phyloP scores from a whole-genome alignment of 345 rosid genomes.

The Salix brachista region DNA sequence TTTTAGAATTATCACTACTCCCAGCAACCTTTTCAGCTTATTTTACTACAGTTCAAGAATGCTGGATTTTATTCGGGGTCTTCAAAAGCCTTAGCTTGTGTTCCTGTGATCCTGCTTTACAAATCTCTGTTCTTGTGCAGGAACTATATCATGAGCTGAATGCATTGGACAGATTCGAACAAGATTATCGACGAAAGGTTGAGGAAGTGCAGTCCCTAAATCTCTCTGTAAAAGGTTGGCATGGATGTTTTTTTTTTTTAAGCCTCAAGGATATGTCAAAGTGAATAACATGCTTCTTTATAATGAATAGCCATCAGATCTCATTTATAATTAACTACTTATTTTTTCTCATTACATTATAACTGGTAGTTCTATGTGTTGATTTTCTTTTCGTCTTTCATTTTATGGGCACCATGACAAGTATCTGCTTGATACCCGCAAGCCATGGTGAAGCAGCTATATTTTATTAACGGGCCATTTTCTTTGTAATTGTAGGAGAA shows the following conservation, averaged over 20 bases:
- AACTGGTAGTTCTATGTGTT: constrained; percentile 3
- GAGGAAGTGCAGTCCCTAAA: constrained; percentile 52
- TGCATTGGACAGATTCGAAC: constrained; percentile 65
- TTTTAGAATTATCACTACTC: background rate
- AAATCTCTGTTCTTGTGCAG: constrained; percentile 30
- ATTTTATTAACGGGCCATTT: constrained; percentile 3
- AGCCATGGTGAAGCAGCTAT: background rate
- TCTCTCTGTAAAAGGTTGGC: constrained; percentile 52
- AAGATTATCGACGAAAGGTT: constrained; percentile 46
- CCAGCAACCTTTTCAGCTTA: background rate
- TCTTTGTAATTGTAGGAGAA: constrained; percentile 52
- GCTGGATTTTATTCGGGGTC: background rate
- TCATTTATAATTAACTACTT: background rate
- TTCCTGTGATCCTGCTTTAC: background rate
- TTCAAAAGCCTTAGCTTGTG: background rate
- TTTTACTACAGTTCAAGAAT: background rate
- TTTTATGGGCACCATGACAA: background rate
- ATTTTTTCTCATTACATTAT: background rate
- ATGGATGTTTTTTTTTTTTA: background rate
- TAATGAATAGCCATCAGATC: background rate
- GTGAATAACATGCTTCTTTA: background rate
- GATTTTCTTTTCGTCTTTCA: background rate
- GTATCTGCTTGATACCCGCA: background rate
- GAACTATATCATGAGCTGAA: constrained; percentile 68
- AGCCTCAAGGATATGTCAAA: background rate